A percentile compares a stretch with the other conserved stretches of the same genome.
These are phyloP conservation scores for Boletus nobilissimus DNA, from an alignment of 1,284 basidiomycete species.

Conservation along the genomic window DNA sequence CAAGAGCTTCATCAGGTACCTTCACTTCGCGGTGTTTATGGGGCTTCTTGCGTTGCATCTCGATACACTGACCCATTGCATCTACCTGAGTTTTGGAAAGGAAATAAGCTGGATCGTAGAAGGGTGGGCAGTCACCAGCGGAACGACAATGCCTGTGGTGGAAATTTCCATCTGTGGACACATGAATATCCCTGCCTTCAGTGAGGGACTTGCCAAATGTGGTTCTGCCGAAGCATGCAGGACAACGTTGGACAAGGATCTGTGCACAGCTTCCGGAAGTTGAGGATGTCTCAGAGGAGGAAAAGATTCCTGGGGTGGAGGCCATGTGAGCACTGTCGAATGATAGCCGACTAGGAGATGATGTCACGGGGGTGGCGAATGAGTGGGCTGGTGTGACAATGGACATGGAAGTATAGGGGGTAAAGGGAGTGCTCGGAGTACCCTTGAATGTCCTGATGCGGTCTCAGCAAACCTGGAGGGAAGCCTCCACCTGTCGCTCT, in stretches of 20 bases:
- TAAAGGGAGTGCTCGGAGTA: too few species aligned
- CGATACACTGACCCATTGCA: neutral
- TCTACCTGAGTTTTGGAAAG: conserved; percentile 14
- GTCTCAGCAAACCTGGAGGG: too few species aligned
- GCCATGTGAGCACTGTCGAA: neutral
- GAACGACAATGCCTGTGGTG: neutral
- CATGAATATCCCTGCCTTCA: neutral
- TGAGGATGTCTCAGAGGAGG: neutral
- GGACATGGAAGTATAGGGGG: too few species aligned
- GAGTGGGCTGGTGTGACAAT: too few species aligned
- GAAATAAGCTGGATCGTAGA: conserved; percentile 17
- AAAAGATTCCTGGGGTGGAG: neutral
- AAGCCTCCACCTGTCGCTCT: neutral
- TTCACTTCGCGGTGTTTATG: neutral
- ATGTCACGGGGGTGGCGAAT: too few species aligned
- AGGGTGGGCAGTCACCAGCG: conserved; percentile 1
- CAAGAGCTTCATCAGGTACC: conserved; percentile 5
- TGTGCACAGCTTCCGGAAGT: neutral
- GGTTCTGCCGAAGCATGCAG: neutral
- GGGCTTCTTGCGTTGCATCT: neutral
- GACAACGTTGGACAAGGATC: conserved; percentile 13
- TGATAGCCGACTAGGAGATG: too few species aligned
- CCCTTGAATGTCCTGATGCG: too few species aligned
- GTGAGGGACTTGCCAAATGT: neutral
- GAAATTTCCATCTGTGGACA: neutral